phyloP scores from a whole-genome alignment of 73 alveolate species.

The Symbiodinium pilosum region DNA sequence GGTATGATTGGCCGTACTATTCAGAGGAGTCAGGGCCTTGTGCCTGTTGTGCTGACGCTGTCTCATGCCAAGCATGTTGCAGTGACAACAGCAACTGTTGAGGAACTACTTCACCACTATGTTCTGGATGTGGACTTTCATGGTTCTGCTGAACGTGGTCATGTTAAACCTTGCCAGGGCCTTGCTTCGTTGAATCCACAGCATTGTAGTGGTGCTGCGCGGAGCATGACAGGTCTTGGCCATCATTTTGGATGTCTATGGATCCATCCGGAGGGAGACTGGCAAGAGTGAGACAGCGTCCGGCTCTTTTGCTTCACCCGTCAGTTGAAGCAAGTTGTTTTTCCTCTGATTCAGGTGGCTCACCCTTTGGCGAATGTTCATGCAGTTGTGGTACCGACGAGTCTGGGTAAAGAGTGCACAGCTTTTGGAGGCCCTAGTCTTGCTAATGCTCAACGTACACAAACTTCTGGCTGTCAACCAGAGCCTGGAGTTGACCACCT shows the following conservation, averaged over 20 bases:
- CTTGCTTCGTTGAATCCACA: not conserved
- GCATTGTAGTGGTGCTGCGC: not conserved
- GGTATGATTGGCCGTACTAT: slow-evolving; percentile 86
- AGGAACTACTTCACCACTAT: slow-evolving; percentile 77
- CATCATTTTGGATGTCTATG: slow-evolving; percentile 88
- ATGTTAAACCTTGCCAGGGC: slow-evolving; percentile 52
- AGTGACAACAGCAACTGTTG: not conserved
- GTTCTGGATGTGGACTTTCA: slow-evolving; percentile 93
- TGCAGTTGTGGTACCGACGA: slow-evolving; percentile 66
- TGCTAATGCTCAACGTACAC: too few species aligned
- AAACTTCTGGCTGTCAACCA: not conserved
- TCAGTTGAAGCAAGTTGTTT: too few species aligned
- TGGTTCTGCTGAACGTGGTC: slow-evolving; percentile 77
- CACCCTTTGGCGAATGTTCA: slow-evolving; percentile 77
- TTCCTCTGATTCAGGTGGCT: too few species aligned
- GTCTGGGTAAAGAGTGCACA: slow-evolving; percentile 67
- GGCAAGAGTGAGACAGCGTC: slow-evolving; percentile 92
- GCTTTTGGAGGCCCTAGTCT: slow-evolving; percentile 69
- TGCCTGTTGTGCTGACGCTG: too few species aligned
- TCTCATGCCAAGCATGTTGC: too few species aligned
- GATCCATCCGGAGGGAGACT: slow-evolving; percentile 87
- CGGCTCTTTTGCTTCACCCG: too few species aligned
- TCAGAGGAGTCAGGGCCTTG: slow-evolving; percentile 36
- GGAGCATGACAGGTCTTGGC: slow-evolving; percentile 30
- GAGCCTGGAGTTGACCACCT: not conserved